These are phyloP conservation scores for Hericium erinaceus DNA, from an alignment of 768 basidiomycete species.

Conservation along the genomic window DNA sequence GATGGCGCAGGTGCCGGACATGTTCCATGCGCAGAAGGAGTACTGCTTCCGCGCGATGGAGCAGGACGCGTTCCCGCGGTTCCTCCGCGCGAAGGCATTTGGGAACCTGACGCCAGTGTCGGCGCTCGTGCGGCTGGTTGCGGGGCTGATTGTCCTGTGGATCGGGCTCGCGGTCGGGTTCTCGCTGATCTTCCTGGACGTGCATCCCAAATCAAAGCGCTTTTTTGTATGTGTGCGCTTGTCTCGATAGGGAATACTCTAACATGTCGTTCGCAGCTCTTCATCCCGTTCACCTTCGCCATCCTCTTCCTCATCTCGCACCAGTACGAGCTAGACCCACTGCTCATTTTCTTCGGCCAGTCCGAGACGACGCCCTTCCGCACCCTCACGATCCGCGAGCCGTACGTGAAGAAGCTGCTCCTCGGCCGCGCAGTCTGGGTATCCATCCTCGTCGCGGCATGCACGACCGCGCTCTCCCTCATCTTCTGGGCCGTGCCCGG, in stretches of 20 bases:
- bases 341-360: conserved; percentile 87
- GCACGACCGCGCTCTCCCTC: conserved; percentile 75
- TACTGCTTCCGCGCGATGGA: conserved; percentile 96
- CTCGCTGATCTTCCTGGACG: conserved; percentile 88
- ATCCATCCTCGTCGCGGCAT: conserved; percentile 62
- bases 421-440: conserved; percentile 91
- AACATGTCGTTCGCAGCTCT: conserved; percentile 46
- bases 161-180: conserved; percentile 89
- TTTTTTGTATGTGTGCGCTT: conserved; percentile 72
- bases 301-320: conserved; percentile 88
- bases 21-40: conserved; percentile 96
- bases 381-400: conserved; percentile 84
- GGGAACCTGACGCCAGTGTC: conserved; percentile 92
- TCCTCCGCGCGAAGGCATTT: conserved; percentile 95
- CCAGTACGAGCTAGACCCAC: conserved; percentile 94
- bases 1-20: conserved; percentile 89
- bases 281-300: conserved; percentile 87
- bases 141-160: conserved; percentile 85
- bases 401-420: conserved; percentile 87
- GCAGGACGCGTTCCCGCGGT: conserved; percentile 88
- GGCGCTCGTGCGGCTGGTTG: conserved; percentile 75
- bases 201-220: conserved; percentile 83
- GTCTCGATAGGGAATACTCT: conserved; percentile 4
- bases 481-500: conserved; percentile 97
- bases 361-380: conserved; percentile 97